Evolutionary conservation across 257 asterid species (phyloP), one percentile per base, ranked within the genome.

Genomic region (Solanum okadae): DNA sequence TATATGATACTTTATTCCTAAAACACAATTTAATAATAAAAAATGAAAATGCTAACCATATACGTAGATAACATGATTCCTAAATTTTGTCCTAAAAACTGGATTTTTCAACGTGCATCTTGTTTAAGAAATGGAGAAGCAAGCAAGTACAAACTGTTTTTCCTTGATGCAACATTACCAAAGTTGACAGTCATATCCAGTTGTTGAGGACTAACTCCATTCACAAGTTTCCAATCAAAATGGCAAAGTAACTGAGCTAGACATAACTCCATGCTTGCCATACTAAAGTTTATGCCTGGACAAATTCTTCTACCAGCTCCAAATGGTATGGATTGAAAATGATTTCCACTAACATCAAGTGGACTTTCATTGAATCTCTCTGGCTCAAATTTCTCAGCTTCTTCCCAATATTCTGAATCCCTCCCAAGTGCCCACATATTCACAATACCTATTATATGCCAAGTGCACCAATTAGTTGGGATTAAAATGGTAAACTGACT

Each of bases 261-360:
- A 10, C 88, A 70, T 5, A 92, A 52, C 87, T 90, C 92, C 1
- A 90, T 38, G 27, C 86, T 90, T 1, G 91, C 84, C 65, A 89
- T 20, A 5, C 88, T 91, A n/a, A 86, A 88, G 31, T 9, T 27
- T 25, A 92, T 86, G 5, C 91, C 91, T 0, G 93, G 93, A 75
- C 92, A 90, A 18, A 89, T 86, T 29, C 91, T 90, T 46, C 81
- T 83, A 3, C 93, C 91, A 10, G 91, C 89, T 27, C 93, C 92
- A 31, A 92, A 90, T 13, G 92, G 92, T n/a, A 90, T 84, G 61
- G 15, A 88, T 25, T 92, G 88, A 27, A 89, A 92, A 27, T 91
- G 42, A 68, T 79, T 87, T 27, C 92, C 92, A 15, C 37, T n/a
- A 52, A 65, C 87, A 63, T 90, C 89, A 18, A 67, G 72, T 44